Evolutionary conservation across 805 yeast genomes (phyloP).

Genomic region (Yarrowia sp.): DNA sequence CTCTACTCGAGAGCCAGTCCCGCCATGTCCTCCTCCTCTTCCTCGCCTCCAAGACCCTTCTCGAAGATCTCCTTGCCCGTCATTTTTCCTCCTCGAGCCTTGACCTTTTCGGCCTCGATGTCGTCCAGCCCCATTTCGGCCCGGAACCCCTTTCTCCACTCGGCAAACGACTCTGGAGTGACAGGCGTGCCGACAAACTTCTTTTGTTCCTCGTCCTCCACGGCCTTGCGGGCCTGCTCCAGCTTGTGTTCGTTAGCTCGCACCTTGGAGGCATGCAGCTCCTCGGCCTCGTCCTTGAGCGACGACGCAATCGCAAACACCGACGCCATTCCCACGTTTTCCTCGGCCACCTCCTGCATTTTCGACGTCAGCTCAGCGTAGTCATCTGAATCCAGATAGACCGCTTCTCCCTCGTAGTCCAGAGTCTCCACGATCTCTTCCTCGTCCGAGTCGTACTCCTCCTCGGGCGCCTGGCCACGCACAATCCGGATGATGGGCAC

Average conservation of each 20-base stretch:
- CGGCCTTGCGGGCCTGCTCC: constrained; percentile 64
- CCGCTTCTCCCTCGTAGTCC: constrained; percentile 53
- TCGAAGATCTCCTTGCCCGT: constrained; percentile 92
- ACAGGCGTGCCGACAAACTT: constrained; percentile 92
- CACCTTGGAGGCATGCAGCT: constrained; percentile 65
- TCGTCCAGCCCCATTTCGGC: constrained; percentile 74
- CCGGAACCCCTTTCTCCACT: constrained; percentile 78
- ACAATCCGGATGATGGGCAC: constrained; percentile 64
- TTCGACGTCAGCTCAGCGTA: constrained; percentile 43
- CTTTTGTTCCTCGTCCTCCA: constrained; percentile 83
- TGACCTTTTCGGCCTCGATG: constrained; percentile 49
- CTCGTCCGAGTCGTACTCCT: constrained; percentile 51
- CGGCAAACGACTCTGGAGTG: constrained; percentile 72
- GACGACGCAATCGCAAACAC: constrained; percentile 79
- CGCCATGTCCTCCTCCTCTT: constrained; percentile 53
- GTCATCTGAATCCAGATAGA: constrained; percentile 54
- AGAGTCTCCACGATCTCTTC: constrained; percentile 59
- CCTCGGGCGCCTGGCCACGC: constrained; percentile 53
- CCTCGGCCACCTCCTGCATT: constrained; percentile 59
- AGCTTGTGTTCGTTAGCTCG: constrained; percentile 60
- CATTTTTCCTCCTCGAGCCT: constrained; percentile 75
- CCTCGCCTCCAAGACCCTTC: constrained; percentile 79
- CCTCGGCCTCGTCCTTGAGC: constrained; percentile 83
- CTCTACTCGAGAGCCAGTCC: constrained; percentile 20
- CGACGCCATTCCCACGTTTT: constrained; percentile 90